Base-by-base conservation (phyloP, 1,284 basidiomycete genomes). In the Cryptococcus floricola region DNA sequence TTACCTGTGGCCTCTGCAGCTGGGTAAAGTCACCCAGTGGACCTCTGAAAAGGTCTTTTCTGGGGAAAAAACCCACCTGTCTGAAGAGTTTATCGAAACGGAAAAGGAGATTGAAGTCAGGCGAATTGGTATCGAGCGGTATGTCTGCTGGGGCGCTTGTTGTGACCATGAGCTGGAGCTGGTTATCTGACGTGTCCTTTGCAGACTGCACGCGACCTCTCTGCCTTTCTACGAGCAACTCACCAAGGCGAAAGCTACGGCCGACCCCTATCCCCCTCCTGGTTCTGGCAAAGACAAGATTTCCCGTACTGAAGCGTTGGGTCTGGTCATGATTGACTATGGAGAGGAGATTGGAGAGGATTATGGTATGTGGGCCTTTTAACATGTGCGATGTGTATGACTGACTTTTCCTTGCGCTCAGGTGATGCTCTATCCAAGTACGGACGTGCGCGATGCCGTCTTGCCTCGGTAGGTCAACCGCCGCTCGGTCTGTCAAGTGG, bases 281-380 rank as follows among this genome's bases (percentile, higher is more conserved):
- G 68, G 66, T 3, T 63, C 66, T 9, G 61, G 64, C 13, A 76
- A 76, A 59, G 73, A 76, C 13, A 76, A 76, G 59, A 66, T 77
- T 27, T 76, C 88, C 23, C 83, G 87, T 0, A 79, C 89, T 28
- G 90, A 92, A 65, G 83, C 85, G 25, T 79, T 93, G 6, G 91
- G 91, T 2, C 80, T 89, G 50, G 87, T 89, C 43, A 91, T 93
- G 90, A 86, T 90, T 56, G 80, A 82, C 31, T 87, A 91, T 67
- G 90, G 91, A 12, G 87, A 90, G 64, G 85, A 90, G 66, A 86
- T 88, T 64, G 84, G 18, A 81, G 89, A 62, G 85, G 79, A 82
- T 1, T 88, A 85, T 54, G 83, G 71, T 66, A 37, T 75, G 50
- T 54, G n/a, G 16, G 41, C 41, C 39, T 48, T 19, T 39, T 38